Evolutionary conservation across 148 eudicot species (phyloP).

Genomic region (Camellia lanceoleosa): DNA sequence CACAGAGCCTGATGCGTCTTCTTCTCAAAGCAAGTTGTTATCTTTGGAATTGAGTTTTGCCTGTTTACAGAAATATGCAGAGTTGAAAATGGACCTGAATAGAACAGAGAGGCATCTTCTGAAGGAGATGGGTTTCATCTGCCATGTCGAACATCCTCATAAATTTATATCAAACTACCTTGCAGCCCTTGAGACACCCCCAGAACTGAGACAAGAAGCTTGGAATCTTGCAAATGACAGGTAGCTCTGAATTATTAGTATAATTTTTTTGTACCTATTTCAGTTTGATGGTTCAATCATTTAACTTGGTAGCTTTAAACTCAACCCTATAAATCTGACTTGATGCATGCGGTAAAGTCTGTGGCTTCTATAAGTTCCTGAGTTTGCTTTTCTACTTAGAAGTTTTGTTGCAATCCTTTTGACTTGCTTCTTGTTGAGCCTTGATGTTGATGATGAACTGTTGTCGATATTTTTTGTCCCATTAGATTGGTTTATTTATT

Average conservation of each 20-base stretch:
- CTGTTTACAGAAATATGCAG: slow-evolving; percentile 62
- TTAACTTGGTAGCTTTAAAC: not conserved
- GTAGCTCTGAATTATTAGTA: slow-evolving; percentile 26
- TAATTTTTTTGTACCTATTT: not conserved
- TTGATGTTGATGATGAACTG: not conserved
- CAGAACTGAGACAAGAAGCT: slow-evolving; percentile 80
- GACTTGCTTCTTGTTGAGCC: too few relatives aligned
- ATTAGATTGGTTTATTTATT: not conserved
- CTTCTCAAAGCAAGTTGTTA: slow-evolving; percentile 2
- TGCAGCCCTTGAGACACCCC: slow-evolving; percentile 66
- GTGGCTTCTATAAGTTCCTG: not conserved
- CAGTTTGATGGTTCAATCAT: not conserved
- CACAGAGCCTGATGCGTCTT: not conserved
- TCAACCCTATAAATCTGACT: not conserved
- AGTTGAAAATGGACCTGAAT: slow-evolving; percentile 70
- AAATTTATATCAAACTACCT: slow-evolving; percentile 91
- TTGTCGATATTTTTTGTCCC: not conserved
- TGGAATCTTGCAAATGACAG: slow-evolving; percentile 98
- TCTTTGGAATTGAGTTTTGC: slow-evolving; percentile 10
- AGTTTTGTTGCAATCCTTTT: not conserved
- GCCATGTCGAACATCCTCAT: slow-evolving; percentile 96
- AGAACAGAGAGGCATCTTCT: slow-evolving; percentile 79
- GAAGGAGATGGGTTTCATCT: slow-evolving; percentile 94
- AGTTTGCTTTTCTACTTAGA: not conserved
- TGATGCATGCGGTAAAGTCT: not conserved